Evolutionary conservation across 257 asterid genomes (phyloP).

Genomic region (Verbascum thapsus): DNA sequence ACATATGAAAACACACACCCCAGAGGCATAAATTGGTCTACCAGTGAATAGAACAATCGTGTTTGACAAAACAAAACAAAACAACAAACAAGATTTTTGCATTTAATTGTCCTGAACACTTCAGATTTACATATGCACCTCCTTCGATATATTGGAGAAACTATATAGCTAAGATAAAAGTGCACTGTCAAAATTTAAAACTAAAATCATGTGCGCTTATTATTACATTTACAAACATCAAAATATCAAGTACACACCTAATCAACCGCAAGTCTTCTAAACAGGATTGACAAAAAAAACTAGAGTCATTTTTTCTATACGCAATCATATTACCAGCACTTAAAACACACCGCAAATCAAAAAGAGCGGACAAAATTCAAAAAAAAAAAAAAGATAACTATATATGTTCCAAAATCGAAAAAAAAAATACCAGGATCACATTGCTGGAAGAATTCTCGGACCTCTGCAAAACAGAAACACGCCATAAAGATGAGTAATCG

Average conservation of each 20-base stretch:
- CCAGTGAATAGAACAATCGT: too few relatives aligned
- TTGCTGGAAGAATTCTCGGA: conserved; percentile 60
- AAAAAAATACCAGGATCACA: conserved; percentile 59
- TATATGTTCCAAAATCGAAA: not conserved
- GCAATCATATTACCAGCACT: conserved; percentile 9
- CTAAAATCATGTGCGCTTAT: not conserved
- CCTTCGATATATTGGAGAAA: too few relatives aligned
- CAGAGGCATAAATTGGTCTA: too few relatives aligned
- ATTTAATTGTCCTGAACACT: too few relatives aligned
- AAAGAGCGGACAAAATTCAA: conserved; percentile 13
- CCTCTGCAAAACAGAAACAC: conserved; percentile 42
- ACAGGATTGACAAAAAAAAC: conserved; percentile 3
- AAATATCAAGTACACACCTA: conserved; percentile 12
- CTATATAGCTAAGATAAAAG: too few relatives aligned
- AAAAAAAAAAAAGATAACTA: not conserved
- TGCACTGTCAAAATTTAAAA: too few relatives aligned
- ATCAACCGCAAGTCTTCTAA: not conserved
- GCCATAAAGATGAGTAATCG: too few relatives aligned
- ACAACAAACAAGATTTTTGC: too few relatives aligned
- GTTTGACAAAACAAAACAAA: too few relatives aligned
- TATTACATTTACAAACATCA: not conserved
- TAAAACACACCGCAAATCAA: not conserved
- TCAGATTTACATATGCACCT: too few relatives aligned
- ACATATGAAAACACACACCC: too few relatives aligned
- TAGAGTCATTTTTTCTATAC: not conserved